Conservation (phyloP, 768 basidiomycete genomes). For the Tylopilus vinaceipallidus region DNA sequence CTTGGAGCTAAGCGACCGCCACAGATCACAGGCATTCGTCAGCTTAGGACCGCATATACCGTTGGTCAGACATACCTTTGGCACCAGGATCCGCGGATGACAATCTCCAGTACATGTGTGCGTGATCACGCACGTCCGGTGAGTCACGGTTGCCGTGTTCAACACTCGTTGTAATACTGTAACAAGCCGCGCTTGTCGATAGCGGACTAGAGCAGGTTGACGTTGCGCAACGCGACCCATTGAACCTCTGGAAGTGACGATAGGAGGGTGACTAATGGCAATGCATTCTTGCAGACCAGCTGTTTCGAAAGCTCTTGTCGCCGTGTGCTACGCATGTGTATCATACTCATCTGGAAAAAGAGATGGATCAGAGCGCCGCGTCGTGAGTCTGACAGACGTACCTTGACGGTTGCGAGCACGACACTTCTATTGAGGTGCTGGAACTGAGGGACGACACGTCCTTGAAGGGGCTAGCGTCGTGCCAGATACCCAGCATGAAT, state of each 20-base stretch:
- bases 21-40: background rate
- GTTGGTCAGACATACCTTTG: constrained; percentile 61
- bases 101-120: constrained; percentile 97
- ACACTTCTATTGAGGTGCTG: constrained; percentile 97
- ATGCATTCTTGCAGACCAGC: constrained; percentile 94
- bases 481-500: background rate
- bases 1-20: constrained; percentile 91
- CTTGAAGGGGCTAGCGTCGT: constrained; percentile 29
- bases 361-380: background rate
- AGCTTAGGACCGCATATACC: background rate
- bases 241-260: constrained; percentile 97
- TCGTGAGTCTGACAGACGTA: constrained; percentile 30
- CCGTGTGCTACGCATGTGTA: constrained; percentile 83
- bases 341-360: constrained; percentile 86
- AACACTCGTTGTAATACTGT: constrained; percentile 92
- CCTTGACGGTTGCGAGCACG: constrained; percentile 93
- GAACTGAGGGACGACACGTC: constrained; percentile 96
- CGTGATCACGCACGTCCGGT: constrained; percentile 93
- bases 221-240: constrained; percentile 96
- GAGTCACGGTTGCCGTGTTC: constrained; percentile 96
- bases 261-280: constrained; percentile 90
- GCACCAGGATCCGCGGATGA: constrained; percentile 93
- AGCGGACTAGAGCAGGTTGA: constrained; percentile 97
- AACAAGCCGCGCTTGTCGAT: constrained; percentile 93
- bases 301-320: constrained; percentile 83